Conservation (phyloP, 306 rosid species). For the Gleditsia sinensis region DNA sequence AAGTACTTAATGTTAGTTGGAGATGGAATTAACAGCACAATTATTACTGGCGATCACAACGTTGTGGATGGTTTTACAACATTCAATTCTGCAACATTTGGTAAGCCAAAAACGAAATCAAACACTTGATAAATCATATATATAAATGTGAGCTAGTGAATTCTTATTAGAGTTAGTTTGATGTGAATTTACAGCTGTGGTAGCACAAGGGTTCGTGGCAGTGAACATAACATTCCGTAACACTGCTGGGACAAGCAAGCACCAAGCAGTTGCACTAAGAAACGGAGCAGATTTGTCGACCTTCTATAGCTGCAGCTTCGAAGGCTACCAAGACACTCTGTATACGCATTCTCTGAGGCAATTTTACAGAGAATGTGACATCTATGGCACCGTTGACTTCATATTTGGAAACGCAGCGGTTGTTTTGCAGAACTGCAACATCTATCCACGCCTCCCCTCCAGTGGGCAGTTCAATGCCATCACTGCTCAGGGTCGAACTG, state of each 20-base stretch:
- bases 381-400: conserved; percentile 57
- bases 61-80: conserved; percentile 79
- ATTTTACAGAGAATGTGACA: conserved; percentile 55
- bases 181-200: conserved; percentile 73
- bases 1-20: conserved; percentile 74
- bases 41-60: conserved; percentile 66
- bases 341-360: conserved; percentile 54
- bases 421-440: conserved; percentile 54
- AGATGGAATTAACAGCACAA: conserved; percentile 69
- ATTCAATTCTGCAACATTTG: conserved; percentile 77
- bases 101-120: conserved; percentile 32
- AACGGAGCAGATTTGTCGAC: conserved; percentile 48
- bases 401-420: conserved; percentile 52
- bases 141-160: too few species aligned
- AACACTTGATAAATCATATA: not conserved
- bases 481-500: conserved; percentile 56
- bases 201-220: conserved; percentile 69
- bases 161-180: too few species aligned
- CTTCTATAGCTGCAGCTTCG: conserved; percentile 57
- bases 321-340: conserved; percentile 58
- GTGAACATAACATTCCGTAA: conserved; percentile 46
- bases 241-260: conserved; percentile 52
- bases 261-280: conserved; percentile 56
- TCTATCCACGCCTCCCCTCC: conserved; percentile 44
- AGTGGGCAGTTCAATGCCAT: conserved; percentile 49